A percentile compares a stretch with the other conserved stretches of the same genome.
These are phyloP conservation scores for Ustilaginoidea virens DNA, from an alignment of 2,329 filamentous ascomycete genomes.

Conservation along the genomic window DNA sequence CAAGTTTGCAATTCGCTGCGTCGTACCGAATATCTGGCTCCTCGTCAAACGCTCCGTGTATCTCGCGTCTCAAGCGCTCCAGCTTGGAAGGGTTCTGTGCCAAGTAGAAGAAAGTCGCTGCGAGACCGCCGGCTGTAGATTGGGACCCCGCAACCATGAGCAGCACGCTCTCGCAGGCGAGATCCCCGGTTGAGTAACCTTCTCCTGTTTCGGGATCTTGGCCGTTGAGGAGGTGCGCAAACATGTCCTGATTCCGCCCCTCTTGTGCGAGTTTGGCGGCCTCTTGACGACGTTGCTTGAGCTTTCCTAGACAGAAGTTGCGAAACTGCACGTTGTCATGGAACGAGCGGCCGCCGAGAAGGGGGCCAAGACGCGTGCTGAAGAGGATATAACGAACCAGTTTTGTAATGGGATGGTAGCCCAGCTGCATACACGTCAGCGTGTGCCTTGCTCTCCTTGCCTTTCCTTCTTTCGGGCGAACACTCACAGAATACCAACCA, in stretches of 20 bases:
- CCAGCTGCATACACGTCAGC: constrained; percentile 1
- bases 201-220: constrained; percentile 11
- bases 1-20: constrained; percentile 1
- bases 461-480: too few species aligned
- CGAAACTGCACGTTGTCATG: constrained; percentile 1
- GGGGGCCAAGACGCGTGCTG: constrained; percentile 1
- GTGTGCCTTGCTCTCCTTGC: too few species aligned
- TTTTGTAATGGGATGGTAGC: constrained; percentile 2
- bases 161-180: constrained; percentile 11
- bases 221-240: constrained; percentile 9
- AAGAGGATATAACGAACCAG: neutral
- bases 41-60: constrained; percentile 3
- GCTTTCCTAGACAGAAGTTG: constrained; percentile 1
- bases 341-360: neutral
- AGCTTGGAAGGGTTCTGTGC: constrained; percentile 4
- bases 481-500: constrained; percentile 7
- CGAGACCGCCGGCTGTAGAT: constrained; percentile 7
- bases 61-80: constrained; percentile 6
- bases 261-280: neutral
- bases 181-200: constrained; percentile 10
- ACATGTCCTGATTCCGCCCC: constrained; percentile 10
- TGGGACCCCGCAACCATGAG: constrained; percentile 11
- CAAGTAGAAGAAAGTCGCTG: constrained; percentile 10
- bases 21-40: neutral
- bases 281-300: constrained; percentile 4